Conservation (phyloP, 2,329 filamentous ascomycete species). For the Aspergillus amoenus region DNA sequence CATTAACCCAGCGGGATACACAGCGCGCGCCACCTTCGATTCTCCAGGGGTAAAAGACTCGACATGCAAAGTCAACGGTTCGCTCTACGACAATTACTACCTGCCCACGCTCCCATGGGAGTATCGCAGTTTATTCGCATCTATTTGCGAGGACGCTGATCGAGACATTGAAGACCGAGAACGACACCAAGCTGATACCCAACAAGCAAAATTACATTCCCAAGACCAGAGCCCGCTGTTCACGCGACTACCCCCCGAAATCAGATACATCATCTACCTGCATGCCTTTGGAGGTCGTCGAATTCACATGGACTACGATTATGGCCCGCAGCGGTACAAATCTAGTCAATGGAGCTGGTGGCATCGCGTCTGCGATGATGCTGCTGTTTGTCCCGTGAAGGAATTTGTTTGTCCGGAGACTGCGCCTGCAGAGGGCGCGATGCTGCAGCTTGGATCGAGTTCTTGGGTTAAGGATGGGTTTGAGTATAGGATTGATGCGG, state of each 20-base stretch:
- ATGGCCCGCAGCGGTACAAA: not conserved
- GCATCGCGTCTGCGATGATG: conserved; percentile 14
- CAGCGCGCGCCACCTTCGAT: conserved; percentile 6
- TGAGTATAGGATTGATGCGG: conserved; percentile 9
- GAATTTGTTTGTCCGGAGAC: conserved; percentile 11
- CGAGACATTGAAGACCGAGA: not conserved
- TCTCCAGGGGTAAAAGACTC: conserved; percentile 1
- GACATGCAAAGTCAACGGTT: conserved; percentile 1
- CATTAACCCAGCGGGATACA: conserved; percentile 5
- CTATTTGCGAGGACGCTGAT: too few relatives aligned
- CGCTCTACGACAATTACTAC: not conserved
- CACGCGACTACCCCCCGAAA: conserved; percentile 3
- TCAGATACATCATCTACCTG: conserved; percentile 6
- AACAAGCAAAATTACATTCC: not conserved
- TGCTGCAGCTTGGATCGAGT: conserved; percentile 5
- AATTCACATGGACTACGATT: conserved; percentile 11
- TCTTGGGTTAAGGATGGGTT: conserved; percentile 10
- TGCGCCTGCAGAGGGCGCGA: conserved; percentile 9
- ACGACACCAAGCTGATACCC: not conserved
- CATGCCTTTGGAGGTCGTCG: conserved; percentile 7
- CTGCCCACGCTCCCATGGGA: conserved; percentile 5
- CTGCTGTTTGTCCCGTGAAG: conserved; percentile 1
- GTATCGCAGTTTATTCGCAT: not conserved
- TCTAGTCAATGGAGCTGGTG: conserved; percentile 9
- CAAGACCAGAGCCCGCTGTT: conserved; percentile 11